phyloP scores from a whole-genome alignment of 345 rosid species.

The Heritiera fomes region DNA sequence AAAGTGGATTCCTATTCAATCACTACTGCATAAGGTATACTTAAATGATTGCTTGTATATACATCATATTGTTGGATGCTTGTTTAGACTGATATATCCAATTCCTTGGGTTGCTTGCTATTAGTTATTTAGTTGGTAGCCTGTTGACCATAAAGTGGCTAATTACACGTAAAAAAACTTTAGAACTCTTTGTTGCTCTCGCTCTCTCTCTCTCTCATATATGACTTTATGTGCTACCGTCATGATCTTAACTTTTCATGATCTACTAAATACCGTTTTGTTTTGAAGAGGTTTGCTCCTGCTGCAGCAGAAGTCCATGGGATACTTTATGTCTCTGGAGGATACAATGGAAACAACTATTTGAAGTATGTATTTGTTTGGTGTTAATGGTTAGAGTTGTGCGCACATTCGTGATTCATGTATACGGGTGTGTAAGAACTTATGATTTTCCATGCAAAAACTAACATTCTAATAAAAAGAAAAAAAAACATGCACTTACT shows the following conservation, averaged over 20 bases:
- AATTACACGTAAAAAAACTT: background rate
- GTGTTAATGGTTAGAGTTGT: background rate
- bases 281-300: slow-evolving; percentile 39
- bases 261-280: slow-evolving; percentile 2
- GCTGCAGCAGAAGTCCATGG: slow-evolving; percentile 43
- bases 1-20: slow-evolving; percentile 35
- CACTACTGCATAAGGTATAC: slow-evolving; percentile 41
- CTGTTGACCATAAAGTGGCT: background rate
- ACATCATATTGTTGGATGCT: background rate
- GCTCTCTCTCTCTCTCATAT: background rate
- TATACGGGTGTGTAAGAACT: background rate
- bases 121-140: background rate
- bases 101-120: background rate
- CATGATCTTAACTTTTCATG: slow-evolving; percentile 6
- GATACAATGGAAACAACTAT: slow-evolving; percentile 34
- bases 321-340: slow-evolving; percentile 42
- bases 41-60: background rate
- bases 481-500: too few species aligned
- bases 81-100: background rate
- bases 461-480: background rate
- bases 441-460: background rate
- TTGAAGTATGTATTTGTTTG: slow-evolving; percentile 32
- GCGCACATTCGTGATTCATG: background rate
- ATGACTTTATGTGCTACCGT: background rate
- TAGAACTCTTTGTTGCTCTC: background rate